Base-by-base conservation (phyloP, 1,139 yeast species). In the Kurtzmaniella natalensis region DNA sequence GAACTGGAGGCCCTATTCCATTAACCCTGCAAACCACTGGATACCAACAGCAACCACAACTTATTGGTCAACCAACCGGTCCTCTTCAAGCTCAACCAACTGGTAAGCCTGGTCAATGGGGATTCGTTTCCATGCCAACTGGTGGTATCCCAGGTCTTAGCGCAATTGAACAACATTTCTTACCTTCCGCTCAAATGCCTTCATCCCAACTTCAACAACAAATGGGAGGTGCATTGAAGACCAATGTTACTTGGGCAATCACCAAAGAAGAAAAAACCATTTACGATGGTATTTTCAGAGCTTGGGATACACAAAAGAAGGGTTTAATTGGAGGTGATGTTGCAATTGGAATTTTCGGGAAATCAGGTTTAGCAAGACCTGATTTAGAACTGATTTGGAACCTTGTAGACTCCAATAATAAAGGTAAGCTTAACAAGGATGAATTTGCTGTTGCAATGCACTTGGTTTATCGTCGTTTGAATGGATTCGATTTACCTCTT, bases 321-420 rank as follows among this genome's bases (percentile, higher is more conserved):
- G 97, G 98, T 0, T 72, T 63, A 42, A 70, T 92, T 37, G 81
- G 79, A 37, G 95, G 97, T 10, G 78, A 77, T 27, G 78, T 81
- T 13, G 96, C 96, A 1, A 87, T 92, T 36, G 78, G 78, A 41
- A 81, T 92, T 25, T 88, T 92, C 58, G 81, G 94, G 32, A 92
- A 92, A 59, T 83, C 95, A 18, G 97, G 97, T 1, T 73, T 92
- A 44, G 72, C 80, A 37, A 77, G 96, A 57, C 73, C 78, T 7
- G 96, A 89, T 47, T 70, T 92, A 42, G 97, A 89, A 55, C 70
- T 80, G 25, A 86, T 92, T 42, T 92, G 98, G 98, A 87, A 83
- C 36, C 64, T 83, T 43, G 76, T 83, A 24, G 89, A 84, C 50
- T 67, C 76, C 15, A 78, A 79, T 36, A 81, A 82, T 49, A 71